Evolutionary conservation across 352 stramenopile species (phyloP), one percentile per base, ranked within the genome.

Genomic region (Phytophthora cactorum): DNA sequence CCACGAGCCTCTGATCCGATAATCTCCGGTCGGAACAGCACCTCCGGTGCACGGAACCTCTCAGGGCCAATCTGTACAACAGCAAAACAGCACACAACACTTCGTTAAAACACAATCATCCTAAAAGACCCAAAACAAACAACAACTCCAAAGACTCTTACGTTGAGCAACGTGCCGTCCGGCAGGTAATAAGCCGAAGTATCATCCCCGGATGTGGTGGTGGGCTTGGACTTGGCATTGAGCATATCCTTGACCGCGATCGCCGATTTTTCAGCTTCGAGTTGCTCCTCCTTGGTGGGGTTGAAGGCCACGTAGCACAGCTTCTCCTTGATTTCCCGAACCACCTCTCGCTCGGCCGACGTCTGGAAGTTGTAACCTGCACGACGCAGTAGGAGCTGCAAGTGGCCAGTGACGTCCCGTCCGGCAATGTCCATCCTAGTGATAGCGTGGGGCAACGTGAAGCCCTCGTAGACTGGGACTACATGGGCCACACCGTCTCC

Each of bases 301-400:
- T 96, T 93, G 65, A 96, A 91, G 32, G 86, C 88, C 17, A 95
- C 86, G 68, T 92, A 93, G 64, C 78, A 95, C 22, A 93, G 81
- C 57, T 92, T 92, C 63, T 97, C 89, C 66, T 97, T 97, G 67
- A 97, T 95, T 66, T 97, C 85, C 11, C 88, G 74, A 50, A 96
- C 88, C 43, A 97, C 90, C 64, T 97, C 91, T 28, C 78, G 71
- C 73, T 98, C 90, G 15, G 92, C 89, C 11, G 89, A 96, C 25
- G 90, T 97, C 65, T 91, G 86, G 66, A 98, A 96, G 52, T 87
- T 87, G 74, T 97, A 95, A 0, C 92, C 92, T 4, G 79, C 76
- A 10, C 84, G 81, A 34, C 86, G 84, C 58, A 93, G 76, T 46
- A 94, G 70, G 55, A 92, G 64, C 76, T 95, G 86, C 57, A 96